Evolutionary conservation across 768 basidiomycete species (phyloP), one percentile per base, ranked within the genome.

Genomic region (Pleurotus giganteus): DNA sequence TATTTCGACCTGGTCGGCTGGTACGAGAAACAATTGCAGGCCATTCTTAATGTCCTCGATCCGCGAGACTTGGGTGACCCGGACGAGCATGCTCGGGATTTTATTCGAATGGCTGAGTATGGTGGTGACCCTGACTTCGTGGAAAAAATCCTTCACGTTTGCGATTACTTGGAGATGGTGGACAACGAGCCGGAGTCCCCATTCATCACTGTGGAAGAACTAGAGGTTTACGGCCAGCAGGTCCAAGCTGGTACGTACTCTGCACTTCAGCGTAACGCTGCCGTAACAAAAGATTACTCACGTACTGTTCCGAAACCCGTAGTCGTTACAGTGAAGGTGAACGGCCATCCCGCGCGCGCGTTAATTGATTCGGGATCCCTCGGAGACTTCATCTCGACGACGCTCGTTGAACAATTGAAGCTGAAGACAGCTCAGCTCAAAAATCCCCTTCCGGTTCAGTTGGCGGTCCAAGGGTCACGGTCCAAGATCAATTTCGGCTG

Each of bases 301-400:
- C 53, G 61, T 6, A 26, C 44, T 0, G 56, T 62, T 0, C 68
- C 68, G 2, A 56, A 60, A 19, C 66, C 67, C 3, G 26, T 68
- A 3, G 59, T 68, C 0, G 57, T 71, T 2, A 57, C 58, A 0
- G 61, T 64, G 1, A n/a, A 60, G 0, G 47, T 72, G 11, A 68
- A 72, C 43, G 69, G 61, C 0, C 32, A 66, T 4, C 58, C 66
- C 0, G 65, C 59, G 4, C 57, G 63, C 0, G 67, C 70, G 0
- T 51, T 72, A 19, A 17, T 72, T 1, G 70, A 72, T 44, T 60
- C 64, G 0, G 69, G 67, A 0, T 70, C 71, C 0, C 29, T 66
- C 3, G 63, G 61, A 1, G 71, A 72, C 53, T 70, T 72, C 43
- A 63, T 72, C 24, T 67, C 69, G 0, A 60, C 66, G 0, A 63